Percentiles rank a stretch among this genome's conserved stretches.
phyloP scores from a whole-genome alignment of 2,329 filamentous ascomycete genomes.

The Microcera coccophila region DNA sequence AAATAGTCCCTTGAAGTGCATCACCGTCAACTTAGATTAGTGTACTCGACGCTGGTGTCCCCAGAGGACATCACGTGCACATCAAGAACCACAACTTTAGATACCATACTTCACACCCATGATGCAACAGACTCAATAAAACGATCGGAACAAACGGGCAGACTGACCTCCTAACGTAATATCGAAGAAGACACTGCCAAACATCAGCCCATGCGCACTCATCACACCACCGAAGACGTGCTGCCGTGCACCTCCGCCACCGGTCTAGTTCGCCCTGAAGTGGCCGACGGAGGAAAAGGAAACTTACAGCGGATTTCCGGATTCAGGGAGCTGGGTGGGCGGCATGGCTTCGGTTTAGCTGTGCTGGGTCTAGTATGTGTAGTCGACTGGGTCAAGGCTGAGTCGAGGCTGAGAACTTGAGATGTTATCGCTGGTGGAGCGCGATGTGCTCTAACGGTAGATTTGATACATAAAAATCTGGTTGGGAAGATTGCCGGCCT shows the following conservation, averaged over 20 bases:
- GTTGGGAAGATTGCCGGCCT: neutral
- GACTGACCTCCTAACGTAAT: conserved; percentile 68
- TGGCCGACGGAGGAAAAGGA: conserved; percentile 3
- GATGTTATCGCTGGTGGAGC: no score
- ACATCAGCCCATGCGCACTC: conserved; percentile 21
- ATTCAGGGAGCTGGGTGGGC: conserved; percentile 44
- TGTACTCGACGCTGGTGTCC: neutral
- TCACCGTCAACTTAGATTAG: neutral
- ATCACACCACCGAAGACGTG: conserved; percentile 11
- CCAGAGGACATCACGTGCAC: conserved; percentile 1
- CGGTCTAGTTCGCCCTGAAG: neutral
- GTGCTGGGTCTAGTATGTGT: neutral
- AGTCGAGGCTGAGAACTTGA: neutral
- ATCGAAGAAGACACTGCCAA: conserved; percentile 65
- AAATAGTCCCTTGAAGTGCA: neutral
- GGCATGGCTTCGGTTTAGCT: conserved; percentile 33
- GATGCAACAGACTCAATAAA: neutral
- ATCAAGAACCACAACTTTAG: neutral
- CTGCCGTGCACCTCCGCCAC: conserved; percentile 2
- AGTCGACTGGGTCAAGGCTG: neutral
- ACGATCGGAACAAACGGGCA: conserved; percentile 2
- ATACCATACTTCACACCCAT: neutral
- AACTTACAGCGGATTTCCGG: conserved; percentile 47
- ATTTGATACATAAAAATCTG: neutral
- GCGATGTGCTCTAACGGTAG: neutral